Evolutionary conservation across 495 filamentous ascomycete genomes (phyloP).

Genomic region (Bacidia rubella): DNA sequence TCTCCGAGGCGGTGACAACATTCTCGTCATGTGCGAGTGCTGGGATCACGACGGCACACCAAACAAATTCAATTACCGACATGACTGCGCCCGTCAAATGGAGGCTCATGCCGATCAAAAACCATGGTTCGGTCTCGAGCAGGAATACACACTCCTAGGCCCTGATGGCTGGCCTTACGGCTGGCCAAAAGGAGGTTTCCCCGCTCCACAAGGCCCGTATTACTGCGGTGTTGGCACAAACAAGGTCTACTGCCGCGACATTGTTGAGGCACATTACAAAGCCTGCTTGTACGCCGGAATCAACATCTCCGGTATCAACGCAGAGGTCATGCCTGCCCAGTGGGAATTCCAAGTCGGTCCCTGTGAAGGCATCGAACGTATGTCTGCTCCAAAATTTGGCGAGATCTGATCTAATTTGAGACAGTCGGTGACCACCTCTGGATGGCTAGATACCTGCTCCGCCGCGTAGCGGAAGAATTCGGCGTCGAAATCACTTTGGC

Average conservation of each 20-base stretch:
- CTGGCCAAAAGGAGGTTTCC: slow-evolving; percentile 94
- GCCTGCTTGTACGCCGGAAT: slow-evolving; percentile 85
- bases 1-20: slow-evolving; percentile 74
- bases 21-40: slow-evolving; percentile 88
- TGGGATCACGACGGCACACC: slow-evolving; percentile 93
- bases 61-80: slow-evolving; percentile 97
- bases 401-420: slow-evolving; percentile 10
- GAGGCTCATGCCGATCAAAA: slow-evolving; percentile 65
- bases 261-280: slow-evolving; percentile 97
- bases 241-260: slow-evolving; percentile 96
- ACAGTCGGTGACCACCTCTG: slow-evolving; percentile 93
- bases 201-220: slow-evolving; percentile 93
- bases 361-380: slow-evolving; percentile 75
- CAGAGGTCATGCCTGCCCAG: slow-evolving; percentile 96
- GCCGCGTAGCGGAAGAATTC: slow-evolving; percentile 94
- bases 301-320: slow-evolving; percentile 96
- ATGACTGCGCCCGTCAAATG: slow-evolving; percentile 80
- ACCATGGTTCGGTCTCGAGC: slow-evolving; percentile 98
- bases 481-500: slow-evolving; percentile 91
- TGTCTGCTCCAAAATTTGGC: slow-evolving; percentile 19
- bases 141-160: slow-evolving; percentile 92
- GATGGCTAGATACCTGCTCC: slow-evolving; percentile 90
- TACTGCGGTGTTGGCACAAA: slow-evolving; percentile 98
- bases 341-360: slow-evolving; percentile 99
- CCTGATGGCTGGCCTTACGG: slow-evolving; percentile 78